Evolutionary conservation across 306 rosid species (phyloP).

Genomic region (Hippophae rhamnoides): DNA sequence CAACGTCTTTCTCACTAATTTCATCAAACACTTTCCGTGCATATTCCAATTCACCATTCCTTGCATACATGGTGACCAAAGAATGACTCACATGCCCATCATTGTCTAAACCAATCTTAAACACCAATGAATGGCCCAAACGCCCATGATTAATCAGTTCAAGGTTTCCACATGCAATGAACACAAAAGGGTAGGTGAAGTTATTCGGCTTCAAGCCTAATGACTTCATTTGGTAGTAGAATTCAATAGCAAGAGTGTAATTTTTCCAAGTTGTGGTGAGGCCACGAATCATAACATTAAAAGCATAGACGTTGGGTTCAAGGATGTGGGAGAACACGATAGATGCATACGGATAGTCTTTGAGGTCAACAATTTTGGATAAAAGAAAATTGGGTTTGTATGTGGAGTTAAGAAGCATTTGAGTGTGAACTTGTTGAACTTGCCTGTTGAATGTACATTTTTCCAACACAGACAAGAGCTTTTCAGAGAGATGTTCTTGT

Average conservation of each 20-base stretch:
- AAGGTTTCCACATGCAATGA: constrained; percentile 66
- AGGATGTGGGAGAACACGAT: constrained; percentile 38
- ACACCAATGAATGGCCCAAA: constrained; percentile 36
- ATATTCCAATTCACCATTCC: constrained; percentile 35
- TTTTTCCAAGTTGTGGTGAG: constrained; percentile 65
- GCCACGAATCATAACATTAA: constrained; percentile 85
- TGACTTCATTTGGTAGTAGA: constrained; percentile 48
- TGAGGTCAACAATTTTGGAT: constrained; percentile 44
- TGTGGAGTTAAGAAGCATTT: constrained; percentile 49
- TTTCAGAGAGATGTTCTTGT: constrained; percentile 17
- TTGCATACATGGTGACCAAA: constrained; percentile 53
- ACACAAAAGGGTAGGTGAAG: constrained; percentile 71
- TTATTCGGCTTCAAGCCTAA: constrained; percentile 38
- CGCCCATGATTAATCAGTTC: constrained; percentile 27
- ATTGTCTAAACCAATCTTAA: constrained; percentile 41
- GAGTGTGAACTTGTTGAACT: constrained; percentile 56
- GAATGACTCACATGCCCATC: constrained; percentile 58
- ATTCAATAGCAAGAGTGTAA: constrained; percentile 37
- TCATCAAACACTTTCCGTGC: constrained; percentile 80
- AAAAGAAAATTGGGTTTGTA: constrained; percentile 62
- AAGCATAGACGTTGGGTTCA: constrained; percentile 59
- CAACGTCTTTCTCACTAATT: constrained; percentile 51
- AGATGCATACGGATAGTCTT: constrained; percentile 46
- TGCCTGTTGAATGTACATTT: constrained; percentile 38
- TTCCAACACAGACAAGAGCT: constrained; percentile 27